phyloP scores from a whole-genome alignment of 1,284 basidiomycete genomes.

The Austroboletus rostrupii region DNA sequence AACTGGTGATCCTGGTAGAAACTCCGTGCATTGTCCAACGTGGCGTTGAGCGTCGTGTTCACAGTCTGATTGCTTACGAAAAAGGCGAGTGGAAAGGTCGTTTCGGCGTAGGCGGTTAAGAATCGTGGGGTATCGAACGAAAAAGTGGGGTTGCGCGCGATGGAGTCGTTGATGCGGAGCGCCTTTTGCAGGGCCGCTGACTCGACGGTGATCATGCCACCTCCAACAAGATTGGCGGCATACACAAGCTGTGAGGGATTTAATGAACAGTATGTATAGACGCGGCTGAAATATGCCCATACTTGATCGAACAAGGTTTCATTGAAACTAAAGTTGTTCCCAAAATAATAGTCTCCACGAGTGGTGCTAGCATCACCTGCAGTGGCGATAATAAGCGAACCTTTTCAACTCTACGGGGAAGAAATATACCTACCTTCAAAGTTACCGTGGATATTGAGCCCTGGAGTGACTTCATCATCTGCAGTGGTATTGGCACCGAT shows the following conservation, averaged over 20 bases:
- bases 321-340: constrained; percentile 26
- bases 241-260: constrained; percentile 10
- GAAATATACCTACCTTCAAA: constrained; percentile 15
- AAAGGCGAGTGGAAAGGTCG: constrained; percentile 26
- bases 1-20: constrained; percentile 19
- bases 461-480: constrained; percentile 9
- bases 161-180: constrained; percentile 22
- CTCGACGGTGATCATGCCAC: constrained; percentile 18
- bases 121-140: constrained; percentile 20
- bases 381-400: not conserved
- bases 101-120: constrained; percentile 19
- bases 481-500: constrained; percentile 26
- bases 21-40: constrained; percentile 15
- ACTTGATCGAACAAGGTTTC: constrained; percentile 26
- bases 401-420: not conserved
- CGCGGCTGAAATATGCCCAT: not conserved
- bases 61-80: constrained; percentile 26
- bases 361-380: constrained; percentile 26
- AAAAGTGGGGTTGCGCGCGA: constrained; percentile 27
- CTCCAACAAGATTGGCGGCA: constrained; percentile 17
- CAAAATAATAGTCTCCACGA: constrained; percentile 26
- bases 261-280: not conserved
- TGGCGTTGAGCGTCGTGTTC: constrained; percentile 12
- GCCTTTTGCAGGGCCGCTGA: constrained; percentile 15
- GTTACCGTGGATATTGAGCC: constrained; percentile 22